Conservation (phyloP, 1,284 basidiomycete genomes). For the Vanrija humicola region DNA sequence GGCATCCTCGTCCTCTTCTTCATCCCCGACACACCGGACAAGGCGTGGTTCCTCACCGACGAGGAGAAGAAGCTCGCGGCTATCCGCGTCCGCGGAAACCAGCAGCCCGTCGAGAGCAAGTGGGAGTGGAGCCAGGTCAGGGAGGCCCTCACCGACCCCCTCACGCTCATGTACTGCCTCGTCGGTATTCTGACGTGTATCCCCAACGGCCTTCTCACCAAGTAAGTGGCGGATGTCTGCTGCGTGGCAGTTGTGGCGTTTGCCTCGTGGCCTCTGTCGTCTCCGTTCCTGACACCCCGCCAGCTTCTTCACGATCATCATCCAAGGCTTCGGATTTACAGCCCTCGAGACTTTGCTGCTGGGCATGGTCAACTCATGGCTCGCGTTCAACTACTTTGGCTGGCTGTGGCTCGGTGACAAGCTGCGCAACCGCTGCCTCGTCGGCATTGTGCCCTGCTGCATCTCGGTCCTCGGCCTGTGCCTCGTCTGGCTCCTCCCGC, state of each 20-base stretch:
- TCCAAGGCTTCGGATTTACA: background rate
- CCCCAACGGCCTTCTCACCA: constrained; percentile 19
- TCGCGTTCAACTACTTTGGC: constrained; percentile 12
- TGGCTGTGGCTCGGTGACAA: constrained; percentile 18
- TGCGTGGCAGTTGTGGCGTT: no score
- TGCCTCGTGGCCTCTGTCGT: no score
- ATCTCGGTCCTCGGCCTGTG: constrained; percentile 14
- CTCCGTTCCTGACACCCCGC: no score
- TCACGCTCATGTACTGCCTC: background rate
- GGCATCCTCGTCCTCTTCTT: constrained; percentile 20
- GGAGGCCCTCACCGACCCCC: constrained; percentile 25
- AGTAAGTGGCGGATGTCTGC: no score
- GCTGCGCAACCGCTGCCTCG: constrained; percentile 7
- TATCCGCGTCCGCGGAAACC: constrained; percentile 14
- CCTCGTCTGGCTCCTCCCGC: background rate
- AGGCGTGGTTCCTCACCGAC: constrained; percentile 1
- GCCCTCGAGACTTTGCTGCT: background rate
- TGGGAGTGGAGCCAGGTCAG: constrained; percentile 27
- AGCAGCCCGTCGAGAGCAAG: constrained; percentile 28
- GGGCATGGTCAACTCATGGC: constrained; percentile 12
- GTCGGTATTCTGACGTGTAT: constrained; percentile 11
- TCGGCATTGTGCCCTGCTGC: constrained; percentile 4
- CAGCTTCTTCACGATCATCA: constrained; percentile 20
- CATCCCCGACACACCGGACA: background rate
- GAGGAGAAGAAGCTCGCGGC: background rate